A percentile compares a stretch with the other conserved stretches of the same genome.
These are phyloP conservation scores for Suhomyces taliae DNA, from an alignment of 1,139 yeast genomes.

Conservation along the genomic window DNA sequence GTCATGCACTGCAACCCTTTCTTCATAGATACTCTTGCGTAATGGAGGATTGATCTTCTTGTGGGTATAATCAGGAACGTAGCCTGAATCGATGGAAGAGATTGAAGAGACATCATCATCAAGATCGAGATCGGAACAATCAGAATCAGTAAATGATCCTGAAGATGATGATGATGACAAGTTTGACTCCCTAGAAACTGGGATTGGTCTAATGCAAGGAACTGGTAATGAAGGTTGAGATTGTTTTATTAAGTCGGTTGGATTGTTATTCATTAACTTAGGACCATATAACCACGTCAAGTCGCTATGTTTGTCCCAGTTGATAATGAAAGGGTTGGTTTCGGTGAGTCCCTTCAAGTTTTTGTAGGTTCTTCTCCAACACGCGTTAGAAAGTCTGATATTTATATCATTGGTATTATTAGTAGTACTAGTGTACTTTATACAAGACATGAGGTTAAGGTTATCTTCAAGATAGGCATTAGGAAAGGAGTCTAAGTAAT, in stretches of 20 bases:
- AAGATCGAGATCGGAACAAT: slow-evolving; percentile 7
- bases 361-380: slow-evolving; percentile 46
- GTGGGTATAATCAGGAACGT: slow-evolving; percentile 13
- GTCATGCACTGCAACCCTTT: slow-evolving; percentile 7
- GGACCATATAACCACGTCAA: slow-evolving; percentile 52
- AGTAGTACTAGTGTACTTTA: slow-evolving; percentile 5
- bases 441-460: slow-evolving; percentile 14
- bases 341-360: slow-evolving; percentile 30
- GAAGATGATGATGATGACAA: slow-evolving; percentile 2
- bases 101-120: slow-evolving; percentile 12
- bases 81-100: slow-evolving; percentile 18
- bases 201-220: background rate
- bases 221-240: background rate
- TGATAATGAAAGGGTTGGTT: slow-evolving; percentile 36
- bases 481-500: slow-evolving; percentile 25
- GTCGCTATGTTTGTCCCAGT: slow-evolving; percentile 47
- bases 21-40: slow-evolving; percentile 6
- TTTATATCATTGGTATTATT: slow-evolving; percentile 6
- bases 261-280: slow-evolving; percentile 18
- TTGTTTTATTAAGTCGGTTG: background rate
- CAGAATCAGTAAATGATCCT: slow-evolving; percentile 8
- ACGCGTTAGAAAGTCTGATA: slow-evolving; percentile 31
- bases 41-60: slow-evolving; percentile 3
- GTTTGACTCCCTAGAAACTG: background rate
- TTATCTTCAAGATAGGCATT: slow-evolving; percentile 15